Evolutionary conservation across 768 basidiomycete species (phyloP), one percentile per base, ranked within the genome.

Genomic region (Phanerochaete sordida): DNA sequence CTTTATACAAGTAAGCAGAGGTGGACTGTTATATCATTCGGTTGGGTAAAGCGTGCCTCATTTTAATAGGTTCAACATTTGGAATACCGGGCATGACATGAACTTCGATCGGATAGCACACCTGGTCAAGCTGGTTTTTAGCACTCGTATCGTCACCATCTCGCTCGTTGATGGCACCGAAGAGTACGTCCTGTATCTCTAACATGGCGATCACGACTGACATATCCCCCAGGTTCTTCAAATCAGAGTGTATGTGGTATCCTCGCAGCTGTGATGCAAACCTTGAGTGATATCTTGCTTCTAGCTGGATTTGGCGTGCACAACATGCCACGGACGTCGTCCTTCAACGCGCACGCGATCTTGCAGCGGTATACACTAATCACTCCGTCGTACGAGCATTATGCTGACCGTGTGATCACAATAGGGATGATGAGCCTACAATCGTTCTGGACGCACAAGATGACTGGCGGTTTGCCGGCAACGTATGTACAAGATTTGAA

Each of bases 21-120:
- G 50, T n/a, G 7, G n/a, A 30, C 50, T 51, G 24, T 24, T 12
- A 26, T 46, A 23, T 54, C 31, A 33, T 37, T 26, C 27, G n/a
- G 24, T 3, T 23, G 35, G 37, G 30, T 43, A 39, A 37, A 46
- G 12, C 56, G 27, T 15, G 49, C 21, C 30, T 27, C 24, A 33
- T 39, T 30, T 21, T 49, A 21, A 13, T 62, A 91, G 92, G 64
- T 95, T 93, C 76, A 93, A 94, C 65, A 90, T 97, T 51, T 87
- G 93, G 83, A 85, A 91, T 63, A 95, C 93, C 0, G 85, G 86
- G 16, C 79, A 87, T 9, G 95, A 98, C 70, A 77, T 84, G 62
- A 95, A 96, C 70, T 97, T 98, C 69, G 95, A 97, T 72, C 84
- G 95, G 19, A 95, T 97, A 64, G 91, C 88, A 16, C 93, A 96